phyloP scores from a whole-genome alignment of 2,329 filamentous ascomycete species.

The Diaporthe capsici region DNA sequence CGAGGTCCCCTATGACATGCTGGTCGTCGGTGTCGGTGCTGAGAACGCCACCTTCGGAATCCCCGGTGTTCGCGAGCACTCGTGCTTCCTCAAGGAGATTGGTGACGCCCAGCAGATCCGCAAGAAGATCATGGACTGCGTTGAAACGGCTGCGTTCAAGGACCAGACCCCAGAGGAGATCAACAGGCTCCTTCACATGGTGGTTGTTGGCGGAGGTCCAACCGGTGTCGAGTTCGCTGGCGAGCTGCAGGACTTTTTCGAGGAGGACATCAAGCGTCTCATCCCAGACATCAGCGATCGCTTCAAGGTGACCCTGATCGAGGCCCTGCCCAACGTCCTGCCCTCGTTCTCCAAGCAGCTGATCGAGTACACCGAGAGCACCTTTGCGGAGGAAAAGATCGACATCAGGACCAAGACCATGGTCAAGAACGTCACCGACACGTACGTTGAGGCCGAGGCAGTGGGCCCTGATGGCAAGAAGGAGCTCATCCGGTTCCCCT shows the following conservation, averaged over 20 bases:
- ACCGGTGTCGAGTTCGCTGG: conserved; percentile 99
- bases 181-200: conserved; percentile 97
- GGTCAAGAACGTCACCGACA: conserved; percentile 97
- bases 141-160: conserved; percentile 98
- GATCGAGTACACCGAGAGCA: conserved; percentile 99
- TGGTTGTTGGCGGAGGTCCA: conserved; percentile 92
- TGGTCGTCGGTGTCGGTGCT: conserved; percentile 95
- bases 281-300: conserved; percentile 94
- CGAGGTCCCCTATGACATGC: conserved; percentile 97
- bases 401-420: conserved; percentile 98
- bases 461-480: conserved; percentile 88
- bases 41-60: conserved; percentile 99
- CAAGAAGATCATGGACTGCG: conserved; percentile 99
- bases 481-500: conserved; percentile 85
- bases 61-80: conserved; percentile 93
- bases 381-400: conserved; percentile 98
- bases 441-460: conserved; percentile 90
- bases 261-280: conserved; percentile 97
- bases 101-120: conserved; percentile 95
- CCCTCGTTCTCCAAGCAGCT: conserved; percentile 99
- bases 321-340: conserved; percentile 95
- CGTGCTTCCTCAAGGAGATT: conserved; percentile 99
- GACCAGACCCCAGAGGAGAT: conserved; percentile 90
- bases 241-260: conserved; percentile 99
- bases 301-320: conserved; percentile 97